Evolutionary conservation across 2,329 filamentous ascomycete species (phyloP), one percentile per base, ranked within the genome.

Genomic region (Waltergamsia citrina): DNA sequence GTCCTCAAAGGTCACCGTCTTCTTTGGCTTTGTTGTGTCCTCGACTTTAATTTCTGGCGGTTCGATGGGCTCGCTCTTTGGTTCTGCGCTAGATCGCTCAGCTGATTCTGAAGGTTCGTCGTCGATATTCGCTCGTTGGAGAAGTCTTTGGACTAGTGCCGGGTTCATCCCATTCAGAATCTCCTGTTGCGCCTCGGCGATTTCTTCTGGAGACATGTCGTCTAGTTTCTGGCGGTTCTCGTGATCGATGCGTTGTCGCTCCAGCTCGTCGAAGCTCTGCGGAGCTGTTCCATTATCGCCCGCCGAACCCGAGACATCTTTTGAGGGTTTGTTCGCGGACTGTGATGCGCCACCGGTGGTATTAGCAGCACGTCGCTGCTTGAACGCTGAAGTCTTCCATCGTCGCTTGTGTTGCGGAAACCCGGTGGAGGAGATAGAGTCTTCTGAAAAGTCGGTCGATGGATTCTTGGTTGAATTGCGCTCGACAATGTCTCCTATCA

Each of bases 341-440:
- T 10, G 25, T 19, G 36, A 27, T 15, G 25, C 28, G 30, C 38
- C 34, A 12, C 37, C 41, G 7, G 43, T 42, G 16, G 43, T 38
- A 18, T 40, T 42, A 31, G 42, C 47, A 29, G 51, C 46, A 10
- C 49, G 54, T 43, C 42, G 56, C 48, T 85, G 78, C 53, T 86
- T 94, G 63, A 94, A 94, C 2, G 81, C 73, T 2, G 87, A 94
- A 7, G 74, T 59, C 37, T 73, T 71, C 36, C 67, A 69, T 43
- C 88, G 78, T 53, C 84, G 86, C 56, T 83, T 92, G 55, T 87
- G 88, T 38, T 79, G 76, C n/a, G 92, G 92, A 46, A 96, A 96
- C 2, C 92, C 92, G 10, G 74, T 78, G 5, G 66, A 57, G 3
- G 59, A 54, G 19, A 48, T 39, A 22, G 50, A 41, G 66, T 32